Evolutionary conservation across 2,329 filamentous ascomycete species (phyloP).

Genomic region (Simplicillium sp.): DNA sequence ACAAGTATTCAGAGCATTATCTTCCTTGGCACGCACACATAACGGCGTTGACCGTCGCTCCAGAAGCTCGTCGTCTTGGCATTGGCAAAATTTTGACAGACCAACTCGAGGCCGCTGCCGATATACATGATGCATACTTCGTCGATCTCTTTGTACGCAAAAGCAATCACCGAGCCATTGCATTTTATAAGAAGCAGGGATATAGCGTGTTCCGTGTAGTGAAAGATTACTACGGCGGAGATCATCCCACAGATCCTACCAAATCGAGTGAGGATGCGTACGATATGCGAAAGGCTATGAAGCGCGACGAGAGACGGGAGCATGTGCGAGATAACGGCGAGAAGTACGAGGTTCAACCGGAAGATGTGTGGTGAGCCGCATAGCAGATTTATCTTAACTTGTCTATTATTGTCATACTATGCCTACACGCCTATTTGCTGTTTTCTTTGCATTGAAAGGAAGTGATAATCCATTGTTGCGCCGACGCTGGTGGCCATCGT

Average conservation of each 20-base stretch:
- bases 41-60: constrained; percentile 87
- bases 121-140: constrained; percentile 83
- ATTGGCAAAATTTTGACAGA: constrained; percentile 77
- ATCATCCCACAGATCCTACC: constrained; percentile 60
- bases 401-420: no score
- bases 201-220: constrained; percentile 87
- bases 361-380: constrained; percentile 66
- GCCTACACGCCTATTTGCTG: no score
- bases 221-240: constrained; percentile 76
- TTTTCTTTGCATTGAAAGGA: no score
- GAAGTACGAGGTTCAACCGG: constrained; percentile 64
- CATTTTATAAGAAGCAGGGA: constrained; percentile 83
- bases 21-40: constrained; percentile 99
- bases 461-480: no score
- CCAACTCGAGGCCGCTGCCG: constrained; percentile 72
- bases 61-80: constrained; percentile 73
- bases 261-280: constrained; percentile 73
- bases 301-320: constrained; percentile 64
- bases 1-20: constrained; percentile 73
- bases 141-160: constrained; percentile 89
- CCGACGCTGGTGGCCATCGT: no score
- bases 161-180: constrained; percentile 79
- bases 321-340: constrained; percentile 78
- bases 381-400: no score
- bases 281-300: constrained; percentile 92